Conservation (phyloP, 257 asterid species). For the Cinchona pubescens region DNA sequence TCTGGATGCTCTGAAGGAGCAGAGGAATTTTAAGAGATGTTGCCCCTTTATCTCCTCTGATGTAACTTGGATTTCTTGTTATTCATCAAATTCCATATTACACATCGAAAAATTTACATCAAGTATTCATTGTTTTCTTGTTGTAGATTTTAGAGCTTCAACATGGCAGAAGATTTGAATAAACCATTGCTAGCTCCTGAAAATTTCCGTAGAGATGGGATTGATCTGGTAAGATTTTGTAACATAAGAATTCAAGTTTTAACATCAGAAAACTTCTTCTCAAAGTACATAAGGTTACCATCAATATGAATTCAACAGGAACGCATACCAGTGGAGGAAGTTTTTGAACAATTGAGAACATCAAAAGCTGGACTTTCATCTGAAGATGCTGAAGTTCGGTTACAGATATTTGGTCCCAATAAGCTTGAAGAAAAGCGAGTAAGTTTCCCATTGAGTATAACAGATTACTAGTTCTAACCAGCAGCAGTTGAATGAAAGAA, state of each 20-base stretch:
- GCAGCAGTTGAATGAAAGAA: not conserved
- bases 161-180: constrained; percentile 30
- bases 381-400: constrained; percentile 28
- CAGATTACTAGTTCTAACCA: not conserved
- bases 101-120: not conserved
- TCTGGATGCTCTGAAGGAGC: not conserved
- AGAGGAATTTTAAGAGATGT: not conserved
- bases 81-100: not conserved
- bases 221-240: constrained; percentile 29
- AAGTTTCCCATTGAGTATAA: not conserved
- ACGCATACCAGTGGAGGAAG: constrained; percentile 22
- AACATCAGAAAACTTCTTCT: not conserved
- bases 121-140: not conserved
- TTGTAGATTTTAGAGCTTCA: constrained; percentile 4
- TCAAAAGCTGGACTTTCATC: constrained; percentile 31
- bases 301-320: constrained; percentile 19
- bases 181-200: constrained; percentile 30
- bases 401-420: constrained; percentile 26
- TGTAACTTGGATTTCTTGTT: not conserved
- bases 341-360: constrained; percentile 27
- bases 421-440: constrained; percentile 35
- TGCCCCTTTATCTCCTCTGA: constrained; percentile 1
- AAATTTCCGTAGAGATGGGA: constrained; percentile 25
- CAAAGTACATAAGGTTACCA: not conserved
- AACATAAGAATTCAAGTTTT: not conserved